Evolutionary conservation across 768 basidiomycete genomes (phyloP).

Genomic region (Auriscalpium orientale): DNA sequence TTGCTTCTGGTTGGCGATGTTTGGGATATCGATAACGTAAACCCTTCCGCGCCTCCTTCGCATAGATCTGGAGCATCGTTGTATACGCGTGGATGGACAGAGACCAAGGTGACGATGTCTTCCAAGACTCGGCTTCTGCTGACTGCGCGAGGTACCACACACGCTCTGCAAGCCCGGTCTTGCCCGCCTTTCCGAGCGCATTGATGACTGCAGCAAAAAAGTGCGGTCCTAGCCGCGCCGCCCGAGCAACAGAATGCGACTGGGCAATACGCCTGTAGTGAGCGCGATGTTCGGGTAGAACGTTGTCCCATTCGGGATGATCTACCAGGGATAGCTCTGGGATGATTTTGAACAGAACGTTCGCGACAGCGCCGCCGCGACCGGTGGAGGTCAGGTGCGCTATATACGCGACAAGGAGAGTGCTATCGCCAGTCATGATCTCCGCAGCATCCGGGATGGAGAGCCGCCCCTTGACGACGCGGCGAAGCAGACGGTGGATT

Average conservation of each 20-base stretch:
- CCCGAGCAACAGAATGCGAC: too few species aligned
- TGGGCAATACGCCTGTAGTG: too few species aligned
- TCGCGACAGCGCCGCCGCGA: constrained; percentile 34
- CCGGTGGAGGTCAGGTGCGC: constrained; percentile 43
- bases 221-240: constrained; percentile 41
- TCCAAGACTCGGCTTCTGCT: constrained; percentile 52
- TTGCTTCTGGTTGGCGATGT: neutral
- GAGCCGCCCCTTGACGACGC: constrained; percentile 4
- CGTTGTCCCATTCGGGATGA: constrained; percentile 30
- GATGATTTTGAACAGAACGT: constrained; percentile 45
- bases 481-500: too few species aligned
- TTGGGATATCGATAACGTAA: neutral
- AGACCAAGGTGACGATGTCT: constrained; percentile 44
- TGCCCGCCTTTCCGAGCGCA: constrained; percentile 49
- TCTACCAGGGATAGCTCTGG: constrained; percentile 40
- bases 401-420: constrained; percentile 46
- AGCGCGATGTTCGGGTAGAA: constrained; percentile 24
- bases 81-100: constrained; percentile 65
- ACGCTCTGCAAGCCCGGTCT: constrained; percentile 47
- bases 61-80: constrained; percentile 59
- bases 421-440: constrained; percentile 30
- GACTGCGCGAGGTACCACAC: constrained; percentile 57
- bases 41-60: constrained; percentile 28
- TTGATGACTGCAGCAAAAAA: constrained; percentile 54
- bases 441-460: constrained; percentile 9